Base-by-base conservation (phyloP, 805 yeast genomes). In the Lachancea lanzarotensis region DNA sequence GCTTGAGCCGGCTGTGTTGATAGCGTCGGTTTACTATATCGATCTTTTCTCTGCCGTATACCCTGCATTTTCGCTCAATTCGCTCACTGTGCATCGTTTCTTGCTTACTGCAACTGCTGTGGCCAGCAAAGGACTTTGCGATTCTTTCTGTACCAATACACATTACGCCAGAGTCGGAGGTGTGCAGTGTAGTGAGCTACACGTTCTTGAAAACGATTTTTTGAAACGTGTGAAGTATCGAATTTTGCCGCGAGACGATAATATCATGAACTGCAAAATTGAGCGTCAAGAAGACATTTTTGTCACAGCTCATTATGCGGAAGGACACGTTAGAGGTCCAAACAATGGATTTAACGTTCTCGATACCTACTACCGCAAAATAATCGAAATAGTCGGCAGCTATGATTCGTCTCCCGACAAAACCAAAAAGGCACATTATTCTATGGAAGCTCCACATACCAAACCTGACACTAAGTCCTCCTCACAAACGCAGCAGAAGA, bases 111-210 rank as follows among this genome's bases (percentile, higher is more conserved):
- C 96, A 1, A 89, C 96, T 0, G 85, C 95, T 48, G 79, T 91
- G 2, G 95, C 93, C 0, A 82, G 91, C 51, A 91, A 91, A 62
- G 91, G 95, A 1, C 72, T 89, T 52, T 89, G 96, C 64, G 98
- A 91, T 66, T 83, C 90, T 20, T 91, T 93, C 65, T 90, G 93
- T 66, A 88, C 96, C 13, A 91, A 90, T 64, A 76, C 82, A 37
- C 96, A 93, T 63, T 91, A 93, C 58, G 95, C 98, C 11, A 85
- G 84, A 60, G 97, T 93, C 16, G 98, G 98, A 2, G 98, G 98
- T 48, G 84, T 89, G 3, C 87, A 87, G 35, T 68, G 83, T 39
- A 74, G 80, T 47, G 97, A 89, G 60, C 70, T 90, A 52, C 93
- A 93, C 63, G 73, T 91, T 45, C 70, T 91, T 38, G 98, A 91